Base-by-base conservation (phyloP, 2,329 filamentous ascomycete species). In the Fusarium avenaceum region DNA sequence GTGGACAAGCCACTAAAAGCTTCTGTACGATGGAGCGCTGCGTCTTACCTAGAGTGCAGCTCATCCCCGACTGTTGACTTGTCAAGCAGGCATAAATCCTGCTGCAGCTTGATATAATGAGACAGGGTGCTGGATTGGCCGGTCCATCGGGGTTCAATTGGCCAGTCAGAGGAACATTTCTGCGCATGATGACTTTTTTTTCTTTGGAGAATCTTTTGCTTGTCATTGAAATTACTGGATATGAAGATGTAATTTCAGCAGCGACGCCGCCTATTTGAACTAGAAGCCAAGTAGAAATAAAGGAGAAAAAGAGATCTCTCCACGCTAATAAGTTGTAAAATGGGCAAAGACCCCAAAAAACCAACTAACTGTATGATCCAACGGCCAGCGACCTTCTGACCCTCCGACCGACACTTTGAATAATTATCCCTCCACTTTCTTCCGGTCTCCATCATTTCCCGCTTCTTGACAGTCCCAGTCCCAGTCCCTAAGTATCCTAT, bases 401-500 rank as follows among this genome's bases (percentile, higher is more conserved):
- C 47, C 50, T 62, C 60, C 61, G 61, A 68, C 63, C 68, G 54
- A 63, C 67, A 56, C n/a, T 69, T 69, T 63, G 56, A 52, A 54
- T 57, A 22, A 22, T 22, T 22, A 52, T 69, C 56, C 57, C 65
- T 69, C 66, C 66, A 70, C 66, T 67, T 69, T 54, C 32, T 70
- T 55, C 61, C 62, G 45, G 63, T 56, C 67, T 47, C 64, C 57
- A 71, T 69, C 68, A 58, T 66, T 69, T 70, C 63, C 55, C 59
- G 50, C 60, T 39, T 65, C 49, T 57, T 49, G 32, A 38, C 39
- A 30, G 28, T 30, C 28, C 28, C 39, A 26, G 24, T 26, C 24
- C 24, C 24, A 32, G 43, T 55, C 60, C 38, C 58, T 62, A 53
- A 63, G 53, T 69, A 49, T 67, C 59, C 56, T 69, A 49, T 67